A percentile compares a stretch with the other conserved stretches of the same genome.
phyloP scores from a whole-genome alignment of 805 yeast species.

The Starmerella khaoyaiensis region DNA sequence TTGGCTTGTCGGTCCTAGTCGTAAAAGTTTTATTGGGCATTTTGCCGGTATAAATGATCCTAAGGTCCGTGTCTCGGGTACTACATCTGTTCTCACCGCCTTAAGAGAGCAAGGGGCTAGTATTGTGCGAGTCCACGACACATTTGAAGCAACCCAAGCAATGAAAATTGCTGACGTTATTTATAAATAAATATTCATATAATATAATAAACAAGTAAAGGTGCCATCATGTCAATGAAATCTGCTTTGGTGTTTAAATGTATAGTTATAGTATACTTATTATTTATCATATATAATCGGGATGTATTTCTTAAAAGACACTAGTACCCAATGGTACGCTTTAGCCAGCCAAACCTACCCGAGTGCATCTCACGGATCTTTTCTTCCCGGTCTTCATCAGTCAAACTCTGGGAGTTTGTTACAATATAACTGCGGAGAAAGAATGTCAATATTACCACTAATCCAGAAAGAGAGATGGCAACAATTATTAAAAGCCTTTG shows the following conservation, averaged over 20 bases:
- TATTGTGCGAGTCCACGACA: conserved; percentile 82
- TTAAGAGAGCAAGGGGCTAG: conserved; percentile 63
- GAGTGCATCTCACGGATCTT: conserved; percentile 1
- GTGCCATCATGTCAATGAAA: too few relatives aligned
- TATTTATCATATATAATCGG: too few relatives aligned
- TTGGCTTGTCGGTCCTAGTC: conserved; percentile 70
- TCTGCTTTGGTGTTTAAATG: too few relatives aligned
- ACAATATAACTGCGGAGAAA: conserved; percentile 8
- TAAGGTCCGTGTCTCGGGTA: conserved; percentile 55
- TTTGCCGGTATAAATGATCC: conserved; percentile 49
- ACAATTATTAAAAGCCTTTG: conserved; percentile 46
- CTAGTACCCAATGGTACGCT: conserved; percentile 2
- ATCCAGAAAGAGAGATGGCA: conserved; percentile 39
- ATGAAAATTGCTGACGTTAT: conserved; percentile 61
- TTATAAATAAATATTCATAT: conserved; percentile 32
- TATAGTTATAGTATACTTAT: too few relatives aligned
- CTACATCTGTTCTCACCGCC: conserved; percentile 61
- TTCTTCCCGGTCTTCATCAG: conserved; percentile 14
- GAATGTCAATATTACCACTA: conserved; percentile 6
- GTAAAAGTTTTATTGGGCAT: conserved; percentile 75
- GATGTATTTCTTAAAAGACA: too few relatives aligned
- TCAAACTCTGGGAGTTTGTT: conserved; percentile 6
- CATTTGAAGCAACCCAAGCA: conserved; percentile 42
- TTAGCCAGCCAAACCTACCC: not conserved
- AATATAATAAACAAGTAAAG: too few relatives aligned